Conservation (phyloP, 345 rosid species). For the Turritis glabra region DNA sequence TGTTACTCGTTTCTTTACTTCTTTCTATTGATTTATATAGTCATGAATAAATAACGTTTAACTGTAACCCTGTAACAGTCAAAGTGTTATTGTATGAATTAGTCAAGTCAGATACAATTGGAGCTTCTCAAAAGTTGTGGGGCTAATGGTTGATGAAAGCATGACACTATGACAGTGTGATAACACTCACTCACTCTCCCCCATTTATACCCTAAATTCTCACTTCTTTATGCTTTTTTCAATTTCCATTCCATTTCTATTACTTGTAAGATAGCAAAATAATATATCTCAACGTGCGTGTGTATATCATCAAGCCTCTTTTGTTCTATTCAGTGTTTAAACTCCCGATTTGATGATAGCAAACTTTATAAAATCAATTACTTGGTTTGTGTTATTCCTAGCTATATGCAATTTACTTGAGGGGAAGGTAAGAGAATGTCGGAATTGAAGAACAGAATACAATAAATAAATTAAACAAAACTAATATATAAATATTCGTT, state of each 20-base stretch:
- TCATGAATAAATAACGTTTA: not conserved
- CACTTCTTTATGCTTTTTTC: not conserved
- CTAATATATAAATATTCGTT: not conserved
- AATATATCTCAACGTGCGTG: not conserved
- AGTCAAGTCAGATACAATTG: not conserved
- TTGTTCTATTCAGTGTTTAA: not conserved
- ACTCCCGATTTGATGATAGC: slow-evolving; percentile 7
- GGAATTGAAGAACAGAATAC: not conserved
- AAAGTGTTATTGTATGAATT: not conserved
- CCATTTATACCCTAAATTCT: not conserved
- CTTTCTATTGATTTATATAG: not conserved
- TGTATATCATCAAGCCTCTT: not conserved
- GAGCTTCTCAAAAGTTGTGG: slow-evolving; percentile 14
- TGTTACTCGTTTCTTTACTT: not conserved
- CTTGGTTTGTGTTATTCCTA: slow-evolving; percentile 17
- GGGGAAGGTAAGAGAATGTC: not conserved
- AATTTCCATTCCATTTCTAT: not conserved
- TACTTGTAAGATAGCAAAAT: slow-evolving; percentile 3
- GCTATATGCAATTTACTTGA: slow-evolving; percentile 7
- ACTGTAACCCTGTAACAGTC: not conserved
- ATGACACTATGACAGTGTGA: slow-evolving; percentile 17
- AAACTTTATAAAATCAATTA: not conserved
- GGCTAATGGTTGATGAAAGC: slow-evolving; percentile 19
- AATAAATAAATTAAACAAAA: not conserved
- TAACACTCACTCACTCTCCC: slow-evolving; percentile 18